phyloP scores from a whole-genome alignment of 352 stramenopile genomes.

The Sclerospora graminicola region DNA sequence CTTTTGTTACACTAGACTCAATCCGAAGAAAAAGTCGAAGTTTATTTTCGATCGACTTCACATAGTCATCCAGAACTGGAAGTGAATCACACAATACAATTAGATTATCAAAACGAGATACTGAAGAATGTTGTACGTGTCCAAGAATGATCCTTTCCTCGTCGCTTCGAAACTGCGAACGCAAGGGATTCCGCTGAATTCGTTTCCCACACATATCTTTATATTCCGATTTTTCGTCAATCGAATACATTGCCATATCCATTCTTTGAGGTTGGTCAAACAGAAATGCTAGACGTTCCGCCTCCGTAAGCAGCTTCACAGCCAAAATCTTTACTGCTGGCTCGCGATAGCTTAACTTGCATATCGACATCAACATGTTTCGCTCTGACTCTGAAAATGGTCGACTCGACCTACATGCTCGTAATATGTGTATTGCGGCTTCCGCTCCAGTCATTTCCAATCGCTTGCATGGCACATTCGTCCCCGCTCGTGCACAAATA shows the following conservation, averaged over 20 bases:
- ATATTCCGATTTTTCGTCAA: slow-evolving; percentile 16
- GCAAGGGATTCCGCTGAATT: too few species aligned
- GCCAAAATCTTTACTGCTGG: slow-evolving; percentile 27
- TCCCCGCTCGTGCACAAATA: not conserved
- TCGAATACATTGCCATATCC: slow-evolving; percentile 1
- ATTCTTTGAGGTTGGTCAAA: slow-evolving; percentile 3
- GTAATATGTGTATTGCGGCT: slow-evolving; percentile 35
- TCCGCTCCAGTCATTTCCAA: too few species aligned
- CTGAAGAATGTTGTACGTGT: too few species aligned
- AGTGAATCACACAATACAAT: not conserved
- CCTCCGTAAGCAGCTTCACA: slow-evolving; percentile 11
- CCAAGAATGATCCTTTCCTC: too few species aligned
- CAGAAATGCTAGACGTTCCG: too few species aligned
- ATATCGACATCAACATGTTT: slow-evolving; percentile 13
- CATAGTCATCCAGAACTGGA: slow-evolving; percentile 12
- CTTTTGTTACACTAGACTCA: not conserved
- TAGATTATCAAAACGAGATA: not conserved
- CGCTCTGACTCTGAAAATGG: slow-evolving; percentile 19
- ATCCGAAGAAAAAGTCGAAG: slow-evolving; percentile 9
- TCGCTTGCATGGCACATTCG: slow-evolving; percentile 17
- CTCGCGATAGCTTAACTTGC: slow-evolving; percentile 21
- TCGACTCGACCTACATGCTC: too few species aligned
- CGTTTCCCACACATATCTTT: slow-evolving; percentile 7
- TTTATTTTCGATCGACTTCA: slow-evolving; percentile 10
- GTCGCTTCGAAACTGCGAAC: slow-evolving; percentile 10